Evolutionary conservation across 192 early-diverging fungal species (phyloP), one percentile per base, ranked within the genome.

Genomic region (Kickxella alabastrina): DNA sequence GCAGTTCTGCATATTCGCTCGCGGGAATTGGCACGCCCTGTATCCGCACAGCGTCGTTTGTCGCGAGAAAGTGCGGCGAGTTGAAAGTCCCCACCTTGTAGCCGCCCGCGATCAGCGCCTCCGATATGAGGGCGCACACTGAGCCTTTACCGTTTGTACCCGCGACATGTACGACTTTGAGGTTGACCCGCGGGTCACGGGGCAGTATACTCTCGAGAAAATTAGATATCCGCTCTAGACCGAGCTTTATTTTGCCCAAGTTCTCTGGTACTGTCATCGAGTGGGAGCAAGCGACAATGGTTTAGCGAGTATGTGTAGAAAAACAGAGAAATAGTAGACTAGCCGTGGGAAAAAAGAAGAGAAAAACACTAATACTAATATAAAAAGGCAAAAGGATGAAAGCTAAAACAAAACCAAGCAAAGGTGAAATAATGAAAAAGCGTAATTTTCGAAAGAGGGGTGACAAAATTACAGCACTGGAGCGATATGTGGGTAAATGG

Each of bases 91-190:
- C 92, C 12, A 52, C 56, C 17, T 37, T 58, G 52, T 75, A 75
- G n/a, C 71, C 60, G 1, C 52, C 71, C 14, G 71, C 47, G 12
- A 46, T 39, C 43, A 66, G 48, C 6, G 59, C 71, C 31, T 62
- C 55, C 3, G 71, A 58, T 24, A 75, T 43, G 26, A 85, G 70
- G 6, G 90, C 81, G 54, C 84, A 85, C 6, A 89, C 81, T 0
- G 87, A 90, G 10, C 92, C 92, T 62, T 93, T 93, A 39, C 92
- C 92, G 57, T 93, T 93, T 1, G 92, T 93, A 14, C 92, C 92
- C 6, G 88, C 88, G 1, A 93, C 86, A 62, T 93, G 92, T 19
- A 93, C 71, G n/a, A 81, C 65, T 15, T 61, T 49, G 50, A 80
- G 68, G 13, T 49, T 55, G 23, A 41, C 21, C 10, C 87, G 74